Percentiles rank a stretch among this genome's conserved stretches.
phyloP scores from a whole-genome alignment of 352 stramenopile genomes.

The Elongisporangium anandrum region DNA sequence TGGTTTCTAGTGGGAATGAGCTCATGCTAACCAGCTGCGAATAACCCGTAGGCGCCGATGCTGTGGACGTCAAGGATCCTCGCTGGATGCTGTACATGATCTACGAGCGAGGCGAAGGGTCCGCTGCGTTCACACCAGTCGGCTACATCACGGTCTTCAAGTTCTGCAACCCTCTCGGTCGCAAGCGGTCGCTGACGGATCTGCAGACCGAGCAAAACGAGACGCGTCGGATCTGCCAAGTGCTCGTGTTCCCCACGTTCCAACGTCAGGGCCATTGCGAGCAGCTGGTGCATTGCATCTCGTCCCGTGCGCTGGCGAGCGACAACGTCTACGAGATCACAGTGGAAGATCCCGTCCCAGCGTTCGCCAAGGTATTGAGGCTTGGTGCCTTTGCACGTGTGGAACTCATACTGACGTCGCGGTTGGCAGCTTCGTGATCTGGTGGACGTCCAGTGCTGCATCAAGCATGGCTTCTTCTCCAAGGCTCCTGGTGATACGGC shows the following conservation, averaged over 20 bases:
- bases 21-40: neutral
- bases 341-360: slow-evolving; percentile 79
- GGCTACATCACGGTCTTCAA: slow-evolving; percentile 83
- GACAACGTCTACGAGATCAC: slow-evolving; percentile 75
- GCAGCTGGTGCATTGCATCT: slow-evolving; percentile 65
- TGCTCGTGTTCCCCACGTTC: slow-evolving; percentile 68
- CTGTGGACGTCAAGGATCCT: slow-evolving; percentile 65
- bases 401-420: neutral
- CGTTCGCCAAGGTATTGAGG: slow-evolving; percentile 50
- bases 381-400: slow-evolving; percentile 2
- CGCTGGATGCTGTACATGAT: slow-evolving; percentile 78
- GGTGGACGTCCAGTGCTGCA: slow-evolving; percentile 65
- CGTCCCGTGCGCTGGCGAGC: slow-evolving; percentile 43
- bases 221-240: slow-evolving; percentile 82
- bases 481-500: slow-evolving; percentile 21
- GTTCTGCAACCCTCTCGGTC: slow-evolving; percentile 71
- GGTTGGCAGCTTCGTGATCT: slow-evolving; percentile 52
- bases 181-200: slow-evolving; percentile 33
- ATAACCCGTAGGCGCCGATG: slow-evolving; percentile 41
- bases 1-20: neutral
- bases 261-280: slow-evolving; percentile 82
- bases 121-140: slow-evolving; percentile 27
- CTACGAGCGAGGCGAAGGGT: slow-evolving; percentile 39
- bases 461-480: slow-evolving; percentile 57
- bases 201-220: slow-evolving; percentile 34